Conservation (phyloP, 2,329 filamentous ascomycete species). For the Phyllosticta paracitricarpa region DNA sequence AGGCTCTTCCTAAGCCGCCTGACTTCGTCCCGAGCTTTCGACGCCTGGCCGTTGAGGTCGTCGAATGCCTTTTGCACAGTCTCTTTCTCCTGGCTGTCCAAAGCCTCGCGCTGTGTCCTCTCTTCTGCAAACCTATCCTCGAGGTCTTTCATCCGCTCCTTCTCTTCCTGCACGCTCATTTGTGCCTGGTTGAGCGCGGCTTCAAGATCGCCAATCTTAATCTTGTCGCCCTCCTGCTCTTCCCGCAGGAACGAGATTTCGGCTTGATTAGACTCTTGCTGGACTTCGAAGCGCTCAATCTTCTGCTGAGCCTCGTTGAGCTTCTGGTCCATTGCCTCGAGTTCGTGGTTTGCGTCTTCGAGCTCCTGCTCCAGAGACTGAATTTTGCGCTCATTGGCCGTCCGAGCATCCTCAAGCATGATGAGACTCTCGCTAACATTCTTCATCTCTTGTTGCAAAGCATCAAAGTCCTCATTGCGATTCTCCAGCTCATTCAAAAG, state of each 20-base stretch:
- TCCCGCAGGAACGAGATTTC: slow-evolving; percentile 94
- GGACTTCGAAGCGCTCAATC: slow-evolving; percentile 75
- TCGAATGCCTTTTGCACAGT: slow-evolving; percentile 90
- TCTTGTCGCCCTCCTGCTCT: slow-evolving; percentile 95
- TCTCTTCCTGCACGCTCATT: slow-evolving; percentile 71
- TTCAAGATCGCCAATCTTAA: slow-evolving; percentile 90
- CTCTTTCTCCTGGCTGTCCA: slow-evolving; percentile 83
- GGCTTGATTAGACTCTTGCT: slow-evolving; percentile 83
- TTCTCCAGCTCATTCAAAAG: slow-evolving; percentile 64
- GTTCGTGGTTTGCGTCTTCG: slow-evolving; percentile 72
- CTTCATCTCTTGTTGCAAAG: slow-evolving; percentile 89
- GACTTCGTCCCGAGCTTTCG: slow-evolving; percentile 74
- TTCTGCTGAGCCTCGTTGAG: slow-evolving; percentile 80
- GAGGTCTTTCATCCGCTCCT: slow-evolving; percentile 50
- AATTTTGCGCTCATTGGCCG: slow-evolving; percentile 67
- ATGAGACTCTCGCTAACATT: slow-evolving; percentile 80
- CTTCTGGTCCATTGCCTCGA: slow-evolving; percentile 75
- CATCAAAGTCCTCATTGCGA: slow-evolving; percentile 75
- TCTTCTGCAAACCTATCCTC: slow-evolving; percentile 65
- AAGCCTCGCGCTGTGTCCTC: slow-evolving; percentile 73
- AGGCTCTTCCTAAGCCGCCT: slow-evolving; percentile 73
- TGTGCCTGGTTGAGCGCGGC: slow-evolving; percentile 71
- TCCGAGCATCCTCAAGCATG: slow-evolving; percentile 79
- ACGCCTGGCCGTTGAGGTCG: slow-evolving; percentile 78
- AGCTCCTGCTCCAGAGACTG: slow-evolving; percentile 76